These are phyloP conservation scores for Zygosaccharomyces kombuchaensis DNA, from an alignment of 805 yeast species.

Conservation along the genomic window DNA sequence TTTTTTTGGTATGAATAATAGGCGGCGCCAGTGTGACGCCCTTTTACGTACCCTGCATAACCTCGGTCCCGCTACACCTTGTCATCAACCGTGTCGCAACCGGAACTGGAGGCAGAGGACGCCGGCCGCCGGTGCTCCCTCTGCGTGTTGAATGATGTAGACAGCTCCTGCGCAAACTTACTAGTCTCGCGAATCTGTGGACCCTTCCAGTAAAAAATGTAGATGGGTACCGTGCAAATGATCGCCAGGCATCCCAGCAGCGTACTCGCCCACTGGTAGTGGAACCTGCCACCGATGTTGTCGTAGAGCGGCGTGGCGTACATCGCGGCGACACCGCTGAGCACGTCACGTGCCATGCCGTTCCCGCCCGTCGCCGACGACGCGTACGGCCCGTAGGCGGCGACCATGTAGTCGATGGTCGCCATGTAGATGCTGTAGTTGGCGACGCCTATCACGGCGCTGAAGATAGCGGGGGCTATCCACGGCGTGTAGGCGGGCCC, in stretches of 20 bases:
- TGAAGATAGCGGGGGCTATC: constrained; percentile 11
- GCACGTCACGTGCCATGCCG: constrained; percentile 11
- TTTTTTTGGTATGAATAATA: no score
- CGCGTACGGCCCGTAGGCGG: constrained; percentile 11
- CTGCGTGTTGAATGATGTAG: constrained; percentile 1
- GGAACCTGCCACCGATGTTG: constrained; percentile 9
- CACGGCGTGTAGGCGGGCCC: constrained; percentile 10
- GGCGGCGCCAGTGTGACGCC: no score
- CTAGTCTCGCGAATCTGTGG: constrained; percentile 7
- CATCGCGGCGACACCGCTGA: constrained; percentile 11
- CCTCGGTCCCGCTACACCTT: not conserved
- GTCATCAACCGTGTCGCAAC: not conserved
- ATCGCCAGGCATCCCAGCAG: constrained; percentile 7
- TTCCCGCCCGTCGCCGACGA: constrained; percentile 11
- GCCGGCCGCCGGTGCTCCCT: not conserved
- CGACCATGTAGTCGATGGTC: constrained; percentile 11
- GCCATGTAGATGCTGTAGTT: constrained; percentile 10
- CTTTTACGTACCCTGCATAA: no score
- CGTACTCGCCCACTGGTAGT: constrained; percentile 11
- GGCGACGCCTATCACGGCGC: constrained; percentile 8
- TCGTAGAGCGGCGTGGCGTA: constrained; percentile 9
- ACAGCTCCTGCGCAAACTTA: constrained; percentile 8
- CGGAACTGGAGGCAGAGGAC: not conserved
- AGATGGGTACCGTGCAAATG: constrained; percentile 9
- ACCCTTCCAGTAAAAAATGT: constrained; percentile 8